phyloP scores from a whole-genome alignment of 2,329 filamentous ascomycete species.

The Dactylellina leptospora region DNA sequence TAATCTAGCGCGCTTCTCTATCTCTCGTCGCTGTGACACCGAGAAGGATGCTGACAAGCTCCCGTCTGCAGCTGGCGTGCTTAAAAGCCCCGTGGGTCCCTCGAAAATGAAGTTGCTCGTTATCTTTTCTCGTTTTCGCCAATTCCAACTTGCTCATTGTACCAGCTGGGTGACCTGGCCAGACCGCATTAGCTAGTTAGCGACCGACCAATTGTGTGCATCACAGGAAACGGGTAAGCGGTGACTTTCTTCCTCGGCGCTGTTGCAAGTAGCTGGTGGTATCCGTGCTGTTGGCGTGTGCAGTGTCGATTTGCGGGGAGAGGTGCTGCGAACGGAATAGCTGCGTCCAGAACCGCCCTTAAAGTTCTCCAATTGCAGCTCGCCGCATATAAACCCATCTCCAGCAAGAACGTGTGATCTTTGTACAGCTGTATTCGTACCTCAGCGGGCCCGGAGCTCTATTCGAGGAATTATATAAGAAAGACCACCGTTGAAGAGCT shows the following conservation, averaged over 20 bases:
- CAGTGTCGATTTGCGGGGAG: constrained; percentile 27
- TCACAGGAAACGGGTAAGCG: constrained; percentile 20
- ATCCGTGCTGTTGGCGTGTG: background rate
- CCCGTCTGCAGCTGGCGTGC: constrained; percentile 1
- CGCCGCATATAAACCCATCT: background rate
- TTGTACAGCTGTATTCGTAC: constrained; percentile 3
- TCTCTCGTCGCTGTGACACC: constrained; percentile 36
- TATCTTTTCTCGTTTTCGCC: constrained; percentile 46
- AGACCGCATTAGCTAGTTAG: background rate
- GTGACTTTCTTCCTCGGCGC: constrained; percentile 10
- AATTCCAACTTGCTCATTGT: constrained; percentile 12
- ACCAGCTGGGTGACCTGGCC: constrained; percentile 16
- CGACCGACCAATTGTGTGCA: constrained; percentile 10
- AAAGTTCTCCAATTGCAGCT: constrained; percentile 27
- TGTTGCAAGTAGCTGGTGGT: background rate
- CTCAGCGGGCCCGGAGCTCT: constrained; percentile 12
- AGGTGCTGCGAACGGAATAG: constrained; percentile 48
- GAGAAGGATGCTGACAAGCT: constrained; percentile 44
- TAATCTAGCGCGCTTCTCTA: constrained; percentile 21
- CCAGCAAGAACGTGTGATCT: background rate
- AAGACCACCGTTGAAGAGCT: constrained; percentile 38
- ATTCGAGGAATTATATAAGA: constrained; percentile 12
- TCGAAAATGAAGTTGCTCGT: background rate
- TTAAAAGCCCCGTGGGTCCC: constrained; percentile 26
- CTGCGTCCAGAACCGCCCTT: constrained; percentile 32